These are phyloP conservation scores for Lagenaria siceraria DNA, from an alignment of 306 rosid genomes.

Conservation along the genomic window DNA sequence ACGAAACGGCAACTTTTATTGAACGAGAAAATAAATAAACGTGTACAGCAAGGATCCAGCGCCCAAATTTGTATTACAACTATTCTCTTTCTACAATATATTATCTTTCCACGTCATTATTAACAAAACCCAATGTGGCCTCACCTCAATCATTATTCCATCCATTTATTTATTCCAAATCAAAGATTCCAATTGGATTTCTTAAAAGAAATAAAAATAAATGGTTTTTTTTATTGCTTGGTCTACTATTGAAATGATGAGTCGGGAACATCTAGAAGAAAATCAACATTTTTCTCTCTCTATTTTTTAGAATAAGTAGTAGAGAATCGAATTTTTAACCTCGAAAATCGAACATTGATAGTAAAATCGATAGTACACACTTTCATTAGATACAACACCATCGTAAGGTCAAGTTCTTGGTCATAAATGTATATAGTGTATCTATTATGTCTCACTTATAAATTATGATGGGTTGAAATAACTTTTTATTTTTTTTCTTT, in stretches of 20 bases:
- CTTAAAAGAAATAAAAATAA: background rate
- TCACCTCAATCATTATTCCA: background rate
- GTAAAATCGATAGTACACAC: no score
- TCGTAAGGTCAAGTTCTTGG: no score
- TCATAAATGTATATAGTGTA: no score
- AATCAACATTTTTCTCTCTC: background rate
- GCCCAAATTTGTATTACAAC: background rate
- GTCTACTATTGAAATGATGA: background rate
- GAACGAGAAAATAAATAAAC: background rate
- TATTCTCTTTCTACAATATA: background rate
- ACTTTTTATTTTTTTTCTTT: no score
- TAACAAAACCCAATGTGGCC: background rate
- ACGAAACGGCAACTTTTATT: no score
- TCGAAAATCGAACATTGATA: no score
- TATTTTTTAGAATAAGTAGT: no score
- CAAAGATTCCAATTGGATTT: background rate
- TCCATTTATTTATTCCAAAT: background rate
- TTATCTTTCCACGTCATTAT: slow-evolving; percentile 5
- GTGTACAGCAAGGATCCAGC: slow-evolving; percentile 10
- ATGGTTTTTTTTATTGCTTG: no score
- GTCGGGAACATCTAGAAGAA: background rate
- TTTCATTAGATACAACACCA: no score
- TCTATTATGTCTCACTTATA: no score
- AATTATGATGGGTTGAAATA: no score
- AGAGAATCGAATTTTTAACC: no score